A percentile compares a stretch with the other conserved stretches of the same genome.
These are phyloP conservation scores for Centaurea solstitialis DNA, from an alignment of 129 eudicot genomes.

Conservation along the genomic window DNA sequence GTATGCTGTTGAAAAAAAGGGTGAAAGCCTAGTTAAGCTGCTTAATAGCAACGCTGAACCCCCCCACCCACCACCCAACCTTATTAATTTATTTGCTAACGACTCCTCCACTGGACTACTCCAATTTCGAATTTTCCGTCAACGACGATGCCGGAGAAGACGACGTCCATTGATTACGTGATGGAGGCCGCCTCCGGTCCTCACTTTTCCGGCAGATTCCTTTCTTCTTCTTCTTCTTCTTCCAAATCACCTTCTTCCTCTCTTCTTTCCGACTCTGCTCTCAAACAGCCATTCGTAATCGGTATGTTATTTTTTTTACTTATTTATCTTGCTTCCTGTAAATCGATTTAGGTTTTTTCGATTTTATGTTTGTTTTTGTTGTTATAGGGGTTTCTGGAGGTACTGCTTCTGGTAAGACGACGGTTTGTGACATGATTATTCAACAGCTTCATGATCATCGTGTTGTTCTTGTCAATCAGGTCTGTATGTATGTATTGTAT, in stretches of 20 bases:
- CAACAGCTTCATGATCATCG: conserved; percentile 99
- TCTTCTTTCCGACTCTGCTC: conserved; percentile 26
- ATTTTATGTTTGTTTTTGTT: neutral
- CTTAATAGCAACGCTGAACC: conserved; percentile 26
- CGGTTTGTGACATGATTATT: conserved; percentile 98
- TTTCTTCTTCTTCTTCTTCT: conserved; percentile 42
- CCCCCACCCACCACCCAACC: neutral
- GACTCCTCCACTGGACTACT: neutral
- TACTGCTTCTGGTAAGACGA: conserved; percentile 97
- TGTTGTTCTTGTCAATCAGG: conserved; percentile 97
- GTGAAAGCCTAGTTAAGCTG: conserved; percentile 3
- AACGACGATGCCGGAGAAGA: conserved; percentile 66
- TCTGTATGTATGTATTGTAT: conserved; percentile 20
- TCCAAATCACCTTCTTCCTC: conserved; percentile 33
- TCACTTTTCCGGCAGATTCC: conserved; percentile 85
- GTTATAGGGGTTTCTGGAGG: conserved; percentile 92
- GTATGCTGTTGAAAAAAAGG: neutral
- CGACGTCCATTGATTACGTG: conserved; percentile 64
- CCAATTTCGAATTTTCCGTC: conserved; percentile 10
- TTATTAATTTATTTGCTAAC: neutral
- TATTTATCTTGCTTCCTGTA: neutral
- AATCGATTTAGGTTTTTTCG: neutral
- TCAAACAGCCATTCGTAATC: conserved; percentile 89
- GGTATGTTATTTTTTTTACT: too few relatives aligned
- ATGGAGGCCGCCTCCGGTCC: conserved; percentile 97